Base-by-base conservation (phyloP, 805 yeast species). In the Scheffersomyces amazonensis region DNA sequence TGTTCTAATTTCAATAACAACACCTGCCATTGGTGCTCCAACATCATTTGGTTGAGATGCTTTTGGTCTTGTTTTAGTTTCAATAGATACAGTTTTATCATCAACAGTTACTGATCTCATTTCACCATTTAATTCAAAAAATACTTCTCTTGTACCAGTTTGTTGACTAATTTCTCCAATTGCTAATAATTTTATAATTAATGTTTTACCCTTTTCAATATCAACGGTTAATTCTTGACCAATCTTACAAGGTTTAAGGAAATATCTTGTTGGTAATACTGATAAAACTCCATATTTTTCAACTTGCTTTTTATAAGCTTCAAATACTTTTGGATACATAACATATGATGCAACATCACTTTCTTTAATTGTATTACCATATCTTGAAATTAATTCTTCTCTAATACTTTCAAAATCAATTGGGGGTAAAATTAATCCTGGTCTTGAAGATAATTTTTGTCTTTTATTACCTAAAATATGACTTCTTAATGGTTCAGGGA, bases 21-120 rank as follows among this genome's bases (percentile, higher is more conserved):
- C 97, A 72, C 99, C 99, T 30, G 98, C 95, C 98, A 91, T 91
- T 67, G 99, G 99, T 5, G 99, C 95, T 52, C 98, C 98, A 46
- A 93, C 83, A 52, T 93, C 96, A 58, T 82, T 84, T 43, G 95
- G 87, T 64, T 87, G 86, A 52, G 85, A 88, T 40, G 97, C 98
- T 76, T 91, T 93, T 50, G 91, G 87, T 61, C 96, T 83, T 22
- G 91, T 71, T 44, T 87, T 76, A 32, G 86, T 78, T 64, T 90
- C 96, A 42, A 91, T 81, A 37, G 91, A 83, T 42, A 90, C 87
- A 27, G 79, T 78, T 67, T 83, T 87, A 70, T 91, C 99, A 48
- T 83, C 88, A 46, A 93, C 85, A 27, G 95, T 77, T 45, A 93
- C 96, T 58, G 91, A 90, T 75, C 99, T 81, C 82, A 89, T 79